Base-by-base conservation (phyloP, 2,329 filamentous ascomycete genomes). In the Emergomyces orientalis region DNA sequence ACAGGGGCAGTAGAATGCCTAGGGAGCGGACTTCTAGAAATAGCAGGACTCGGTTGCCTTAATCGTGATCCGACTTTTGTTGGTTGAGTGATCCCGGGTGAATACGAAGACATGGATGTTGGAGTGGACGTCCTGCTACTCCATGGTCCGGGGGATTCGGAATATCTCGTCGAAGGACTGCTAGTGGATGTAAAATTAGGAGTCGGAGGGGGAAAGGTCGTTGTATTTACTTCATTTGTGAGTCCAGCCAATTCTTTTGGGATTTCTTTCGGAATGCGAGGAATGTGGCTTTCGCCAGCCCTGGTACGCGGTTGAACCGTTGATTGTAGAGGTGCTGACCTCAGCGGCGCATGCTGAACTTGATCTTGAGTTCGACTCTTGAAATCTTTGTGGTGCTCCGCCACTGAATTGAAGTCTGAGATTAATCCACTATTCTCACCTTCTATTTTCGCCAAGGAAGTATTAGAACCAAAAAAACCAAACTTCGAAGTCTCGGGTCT, bases 51-150 rank as follows among this genome's bases (percentile, higher is more conserved):
- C 2, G 70, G 69, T 63, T 76, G 74, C 67, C 73, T 74, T 45
- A 74, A 64, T 30, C 71, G 70, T 47, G 74, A 69, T 34, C 71
- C 69, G 60, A 72, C 62, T 60, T 78, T 78, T 2, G 71, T 69
- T n/a, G 77, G 71, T 22, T 76, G 73, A 45, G 75, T 70, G 61
- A 79, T 73, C 7, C 78, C 77, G 5, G 79, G 79, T 4, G 79
- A 81, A 63, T 78, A 77, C 14, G 79, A 81, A 13, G 78, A 81
- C 63, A 80, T 69, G 2, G 79, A 80, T 17, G 78, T 80, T 1
- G 79, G 79, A 4, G 79, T 81, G 6, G 79, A 81, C 6, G 73
- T 77, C 61, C 78, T 73, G 64, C 71, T 73, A 67, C 77, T 78
- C 76, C 76, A 80, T 62, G 77, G 72, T 7, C 77, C 76, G 0